Base-by-base conservation (phyloP, 176 grass and related monocot species). In the Phoenix roebelenii region DNA sequence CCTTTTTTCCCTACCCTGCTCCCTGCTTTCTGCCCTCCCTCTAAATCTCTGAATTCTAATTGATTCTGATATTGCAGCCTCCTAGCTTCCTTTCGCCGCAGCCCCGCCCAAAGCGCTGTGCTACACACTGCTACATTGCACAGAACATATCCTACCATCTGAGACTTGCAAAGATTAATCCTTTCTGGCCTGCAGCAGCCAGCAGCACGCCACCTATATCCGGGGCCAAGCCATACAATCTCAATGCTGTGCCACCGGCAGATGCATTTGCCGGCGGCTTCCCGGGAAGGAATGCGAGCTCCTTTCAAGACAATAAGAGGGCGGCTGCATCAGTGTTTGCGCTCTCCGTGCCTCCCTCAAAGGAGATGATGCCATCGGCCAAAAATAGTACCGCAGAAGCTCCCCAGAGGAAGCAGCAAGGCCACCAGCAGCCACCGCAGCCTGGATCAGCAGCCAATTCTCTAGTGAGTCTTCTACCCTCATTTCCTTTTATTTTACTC, bases 81-180 rank as follows among this genome's bases (percentile, higher is more conserved):
- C 65, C 78, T 55, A 35, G 78, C 59, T 72, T 88, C 7, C 12
- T 90, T 50, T 63, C 72, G 24, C 67, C 64, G 18, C 81, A 72
- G 2, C 76, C 89, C 18, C 88, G 81, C 0, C 71, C 73, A 10
- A 93, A 93, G 73, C 81, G 87, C 48, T 89, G 88, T 25, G 84
- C 79, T 5, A 98, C 88, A 0, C 94, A 98, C 80, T 92, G 70
- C 66, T 98, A 83, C 59, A 80, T 98, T 60, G 88, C 94, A 4
- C 79, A 98, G 68, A 74, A 78, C 54, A 89, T 93, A 74, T 68
- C 59, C 7, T 78, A 89, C 68, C 65, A 86, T 17, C 87, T 93
- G 79, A 74, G 71, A 51, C 1, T 92, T 67, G 17, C 79, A 18
- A 89, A 79, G 82, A 81, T 98, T 76, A 85, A 77, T 68, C 49